Evolutionary conservation across 192 early-diverging fungal genomes (phyloP).

Genomic region (Backusella tarrabulga): DNA sequence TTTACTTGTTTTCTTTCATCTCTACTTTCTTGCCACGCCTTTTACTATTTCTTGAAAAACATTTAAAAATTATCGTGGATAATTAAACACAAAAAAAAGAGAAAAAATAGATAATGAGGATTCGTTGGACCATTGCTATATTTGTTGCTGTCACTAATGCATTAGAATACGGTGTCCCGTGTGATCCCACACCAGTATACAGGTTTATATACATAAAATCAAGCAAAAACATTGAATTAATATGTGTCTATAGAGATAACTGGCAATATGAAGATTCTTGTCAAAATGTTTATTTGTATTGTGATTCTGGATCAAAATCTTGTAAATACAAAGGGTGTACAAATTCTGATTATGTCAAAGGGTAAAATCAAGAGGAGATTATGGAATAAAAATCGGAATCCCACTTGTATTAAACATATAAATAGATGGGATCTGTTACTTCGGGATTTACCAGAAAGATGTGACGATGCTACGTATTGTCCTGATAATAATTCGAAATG

Average conservation of each 20-base stretch:
- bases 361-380: conserved; percentile 1
- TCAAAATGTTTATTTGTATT: conserved; percentile 31
- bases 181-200: conserved; percentile 31
- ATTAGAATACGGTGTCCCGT: conserved; percentile 18
- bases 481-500: conserved; percentile 38
- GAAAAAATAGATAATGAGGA: not conserved
- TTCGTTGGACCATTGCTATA: not conserved
- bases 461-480: conserved; percentile 23
- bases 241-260: conserved; percentile 6
- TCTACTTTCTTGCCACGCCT: not conserved
- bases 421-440: conserved; percentile 23
- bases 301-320: conserved; percentile 17
- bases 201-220: conserved; percentile 13
- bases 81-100: not conserved
- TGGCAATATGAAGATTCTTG: conserved; percentile 35
- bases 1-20: not conserved
- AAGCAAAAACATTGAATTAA: not conserved
- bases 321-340: conserved; percentile 33
- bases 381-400: not conserved
- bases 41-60: too few species aligned
- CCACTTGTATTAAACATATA: not conserved
- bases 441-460: conserved; percentile 24
- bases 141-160: not conserved
- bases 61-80: not conserved
- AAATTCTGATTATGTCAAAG: conserved; percentile 37